A percentile compares a stretch with the other conserved stretches of the same genome.
Conservation (phyloP, 495 filamentous ascomycete genomes). For the Penicillium verhagenii region DNA sequence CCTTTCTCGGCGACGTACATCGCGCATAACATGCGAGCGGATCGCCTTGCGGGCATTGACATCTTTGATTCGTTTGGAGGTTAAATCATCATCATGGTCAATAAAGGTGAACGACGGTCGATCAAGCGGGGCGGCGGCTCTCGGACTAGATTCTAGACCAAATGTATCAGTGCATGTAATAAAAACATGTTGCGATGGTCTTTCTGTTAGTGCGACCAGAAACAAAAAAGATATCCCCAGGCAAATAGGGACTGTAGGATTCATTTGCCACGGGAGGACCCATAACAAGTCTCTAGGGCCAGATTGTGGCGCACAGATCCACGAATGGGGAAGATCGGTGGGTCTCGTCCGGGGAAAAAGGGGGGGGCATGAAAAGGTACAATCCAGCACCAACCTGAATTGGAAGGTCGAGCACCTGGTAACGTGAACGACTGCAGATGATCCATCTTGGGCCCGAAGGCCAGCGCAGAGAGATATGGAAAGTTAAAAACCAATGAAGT, state of each 20-base stretch:
- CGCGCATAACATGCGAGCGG: slow-evolving; percentile 41
- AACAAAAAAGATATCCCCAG: neutral
- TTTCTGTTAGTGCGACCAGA: neutral
- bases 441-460: slow-evolving; percentile 31
- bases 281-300: neutral
- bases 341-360: neutral
- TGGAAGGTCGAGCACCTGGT: slow-evolving; percentile 18
- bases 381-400: slow-evolving; percentile 30
- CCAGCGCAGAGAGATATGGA: slow-evolving; percentile 12
- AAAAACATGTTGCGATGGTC: neutral
- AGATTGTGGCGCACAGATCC: neutral
- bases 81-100: slow-evolving; percentile 39
- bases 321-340: slow-evolving; percentile 1
- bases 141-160: slow-evolving; percentile 14
- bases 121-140: slow-evolving; percentile 20
- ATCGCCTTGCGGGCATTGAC: slow-evolving; percentile 37
- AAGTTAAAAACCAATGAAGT: slow-evolving; percentile 19
- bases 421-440: slow-evolving; percentile 26
- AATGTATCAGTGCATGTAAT: neutral
- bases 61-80: slow-evolving; percentile 39
- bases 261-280: neutral
- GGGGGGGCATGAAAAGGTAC: neutral
- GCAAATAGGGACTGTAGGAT: neutral
- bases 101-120: slow-evolving; percentile 39
- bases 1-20: slow-evolving; percentile 38